These are phyloP conservation scores for Hemerocallis citrina DNA, from an alignment of 106 monocot genomes.

Conservation along the genomic window DNA sequence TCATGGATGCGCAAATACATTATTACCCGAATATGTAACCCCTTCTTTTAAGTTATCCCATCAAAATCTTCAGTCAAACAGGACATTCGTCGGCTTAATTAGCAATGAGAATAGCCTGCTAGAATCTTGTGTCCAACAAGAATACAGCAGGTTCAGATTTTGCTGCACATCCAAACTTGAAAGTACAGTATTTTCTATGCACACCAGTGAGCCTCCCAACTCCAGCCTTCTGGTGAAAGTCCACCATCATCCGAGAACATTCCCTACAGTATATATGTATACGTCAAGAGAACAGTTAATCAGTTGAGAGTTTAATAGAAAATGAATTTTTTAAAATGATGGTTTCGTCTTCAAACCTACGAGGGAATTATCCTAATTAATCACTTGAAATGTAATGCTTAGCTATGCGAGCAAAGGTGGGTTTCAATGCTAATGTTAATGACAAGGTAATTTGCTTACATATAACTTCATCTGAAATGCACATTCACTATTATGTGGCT, in stretches of 20 bases:
- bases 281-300: too few species aligned
- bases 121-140: conserved; percentile 26
- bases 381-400: too few species aligned
- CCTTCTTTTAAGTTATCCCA: conserved; percentile 2
- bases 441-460: too few species aligned
- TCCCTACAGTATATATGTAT: conserved; percentile 41
- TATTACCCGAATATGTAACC: background rate
- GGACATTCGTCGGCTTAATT: background rate
- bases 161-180: conserved; percentile 65
- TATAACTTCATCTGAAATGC: too few species aligned
- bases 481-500: too few species aligned
- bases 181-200: conserved; percentile 66
- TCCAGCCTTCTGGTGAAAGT: conserved; percentile 70
- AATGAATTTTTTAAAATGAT: background rate
- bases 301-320: too few species aligned
- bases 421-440: too few species aligned
- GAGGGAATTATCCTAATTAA: too few species aligned
- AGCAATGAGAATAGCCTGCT: background rate
- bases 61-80: background rate
- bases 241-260: conserved; percentile 77
- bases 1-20: too few species aligned
- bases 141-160: conserved; percentile 63
- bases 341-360: too few species aligned
- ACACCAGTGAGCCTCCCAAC: conserved; percentile 66
- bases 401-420: too few species aligned